Evolutionary conservation across 805 yeast species (phyloP).

Genomic region (Wickerhamomyces chambardii): DNA sequence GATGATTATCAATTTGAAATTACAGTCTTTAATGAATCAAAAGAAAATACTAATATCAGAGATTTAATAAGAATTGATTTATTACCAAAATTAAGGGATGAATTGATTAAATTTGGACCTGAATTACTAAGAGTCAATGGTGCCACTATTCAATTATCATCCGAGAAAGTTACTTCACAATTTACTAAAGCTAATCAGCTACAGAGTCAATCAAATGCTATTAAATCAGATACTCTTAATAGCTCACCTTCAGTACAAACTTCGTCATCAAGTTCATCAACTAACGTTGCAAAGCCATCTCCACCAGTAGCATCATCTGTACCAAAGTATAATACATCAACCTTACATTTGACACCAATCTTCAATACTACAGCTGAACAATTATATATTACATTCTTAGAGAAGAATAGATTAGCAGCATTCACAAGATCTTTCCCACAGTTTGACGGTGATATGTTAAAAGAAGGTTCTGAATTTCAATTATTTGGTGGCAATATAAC

Average conservation of each 20-base stretch:
- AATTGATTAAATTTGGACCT: slow-evolving; percentile 58
- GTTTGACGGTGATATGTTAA: slow-evolving; percentile 34
- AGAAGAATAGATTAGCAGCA: slow-evolving; percentile 72
- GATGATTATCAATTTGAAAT: slow-evolving; percentile 85
- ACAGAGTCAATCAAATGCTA: slow-evolving; percentile 5
- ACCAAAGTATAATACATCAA: slow-evolving; percentile 73
- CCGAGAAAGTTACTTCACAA: slow-evolving; percentile 49
- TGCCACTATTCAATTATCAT: slow-evolving; percentile 79
- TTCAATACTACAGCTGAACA: slow-evolving; percentile 89
- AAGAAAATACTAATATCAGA: slow-evolving; percentile 46
- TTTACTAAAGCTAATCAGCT: slow-evolving; percentile 43
- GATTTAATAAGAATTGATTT: slow-evolving; percentile 37
- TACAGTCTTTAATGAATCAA: slow-evolving; percentile 45
- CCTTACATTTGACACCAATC: slow-evolving; percentile 64
- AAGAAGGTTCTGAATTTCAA: slow-evolving; percentile 52
- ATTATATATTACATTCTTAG: slow-evolving; percentile 67
- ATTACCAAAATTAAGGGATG: slow-evolving; percentile 60
- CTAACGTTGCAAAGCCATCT: no score
- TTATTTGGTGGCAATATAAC: slow-evolving; percentile 84
- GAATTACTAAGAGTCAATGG: slow-evolving; percentile 74
- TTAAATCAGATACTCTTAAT: slow-evolving; percentile 3
- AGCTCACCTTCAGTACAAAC: slow-evolving; percentile 1
- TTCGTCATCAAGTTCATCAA: slow-evolving; percentile 6
- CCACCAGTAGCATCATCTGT: slow-evolving; percentile 17
- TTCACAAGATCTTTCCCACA: slow-evolving; percentile 75